These are phyloP conservation scores for Fomes fomentarius DNA, from an alignment of 1,284 basidiomycete genomes.

Conservation along the genomic window DNA sequence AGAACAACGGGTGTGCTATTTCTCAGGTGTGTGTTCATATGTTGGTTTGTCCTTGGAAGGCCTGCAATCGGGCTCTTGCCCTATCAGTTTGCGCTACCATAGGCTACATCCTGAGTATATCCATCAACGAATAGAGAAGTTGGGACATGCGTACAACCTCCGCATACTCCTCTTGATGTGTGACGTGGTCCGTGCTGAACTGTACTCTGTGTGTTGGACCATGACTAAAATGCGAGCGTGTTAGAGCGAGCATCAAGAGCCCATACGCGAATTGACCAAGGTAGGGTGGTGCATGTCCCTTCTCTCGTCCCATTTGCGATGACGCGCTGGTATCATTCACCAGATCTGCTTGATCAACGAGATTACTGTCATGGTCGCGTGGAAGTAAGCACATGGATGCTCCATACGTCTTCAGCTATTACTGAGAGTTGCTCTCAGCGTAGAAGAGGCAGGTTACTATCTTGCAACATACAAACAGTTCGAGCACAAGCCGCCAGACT, in stretches of 20 bases:
- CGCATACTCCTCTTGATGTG: slow-evolving; percentile 91
- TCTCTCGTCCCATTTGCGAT: neutral
- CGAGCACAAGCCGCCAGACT: slow-evolving; percentile 91
- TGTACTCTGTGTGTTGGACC: neutral
- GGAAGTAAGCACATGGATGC: slow-evolving; percentile 66
- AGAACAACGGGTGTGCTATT: slow-evolving; percentile 93
- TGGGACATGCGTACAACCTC: slow-evolving; percentile 82
- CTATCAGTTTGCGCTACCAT: slow-evolving; percentile 91
- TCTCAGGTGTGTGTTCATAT: slow-evolving; percentile 63
- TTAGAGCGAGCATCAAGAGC: slow-evolving; percentile 88
- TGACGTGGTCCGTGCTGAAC: slow-evolving; percentile 76
- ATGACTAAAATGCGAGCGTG: neutral
- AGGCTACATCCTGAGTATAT: slow-evolving; percentile 98
- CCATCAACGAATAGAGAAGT: slow-evolving; percentile 85
- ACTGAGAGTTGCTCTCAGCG: slow-evolving; percentile 52
- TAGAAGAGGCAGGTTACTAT: slow-evolving; percentile 92
- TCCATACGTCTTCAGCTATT: neutral
- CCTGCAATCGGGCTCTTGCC: neutral
- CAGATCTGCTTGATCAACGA: slow-evolving; percentile 89
- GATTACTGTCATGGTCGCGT: slow-evolving; percentile 90
- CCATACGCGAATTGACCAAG: slow-evolving; percentile 93
- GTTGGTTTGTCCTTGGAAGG: neutral
- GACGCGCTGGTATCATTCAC: neutral
- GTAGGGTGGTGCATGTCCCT: slow-evolving; percentile 29
- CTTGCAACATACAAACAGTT: slow-evolving; percentile 91